Base-by-base conservation (phyloP, 768 basidiomycete genomes). In the Tricholoma sp. region DNA sequence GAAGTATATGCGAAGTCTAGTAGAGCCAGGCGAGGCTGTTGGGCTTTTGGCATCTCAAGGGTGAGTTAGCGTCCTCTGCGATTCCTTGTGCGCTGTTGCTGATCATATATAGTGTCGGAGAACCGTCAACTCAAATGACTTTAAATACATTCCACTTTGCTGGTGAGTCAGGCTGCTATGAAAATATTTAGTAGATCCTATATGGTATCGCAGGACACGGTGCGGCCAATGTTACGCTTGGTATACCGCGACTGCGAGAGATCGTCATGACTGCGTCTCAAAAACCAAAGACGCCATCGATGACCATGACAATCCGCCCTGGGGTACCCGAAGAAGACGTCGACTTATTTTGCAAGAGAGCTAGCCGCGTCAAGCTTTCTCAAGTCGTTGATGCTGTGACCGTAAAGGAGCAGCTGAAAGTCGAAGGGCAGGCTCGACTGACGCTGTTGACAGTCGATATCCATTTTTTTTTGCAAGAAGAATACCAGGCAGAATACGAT, bases 61-160 rank as follows among this genome's bases (percentile, higher is more conserved):
- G 96, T 95, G 70, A 60, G 82, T 75, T 28, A 32, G 7, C 11
- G 50, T 18, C 39, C 15, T 18, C 7, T 7, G 32, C 20, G 13
- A 11, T n/a, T 9, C 9, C 44, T 39, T 15, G 20, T 6, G n/a
- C 28, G 4, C 2, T 53, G 13, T 54, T 60, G 33, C n/a, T 47
- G 31, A 44, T 45, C 9, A 53, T 52, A n/a, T 51, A 7, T 57
- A 98, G 97, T 74, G 84, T 99, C 42, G 97, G 97, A 52, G 97
- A 99, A 70, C 97, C 97, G 4, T 99, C 97, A 13, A 99, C 97
- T 0, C 97, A 99, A 70, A 99, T 99, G 97, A 99, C 97, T 8
- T 75, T 99, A 60, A 99, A 99, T 69, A 99, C 97, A 11, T 99
- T 99, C 84, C 97, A 99, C 76, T 95, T 99, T 66, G 97, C 97